Evolutionary conservation across 176 grass and related monocot genomes (phyloP).

Genomic region (Chrysopogon serrulatus): DNA sequence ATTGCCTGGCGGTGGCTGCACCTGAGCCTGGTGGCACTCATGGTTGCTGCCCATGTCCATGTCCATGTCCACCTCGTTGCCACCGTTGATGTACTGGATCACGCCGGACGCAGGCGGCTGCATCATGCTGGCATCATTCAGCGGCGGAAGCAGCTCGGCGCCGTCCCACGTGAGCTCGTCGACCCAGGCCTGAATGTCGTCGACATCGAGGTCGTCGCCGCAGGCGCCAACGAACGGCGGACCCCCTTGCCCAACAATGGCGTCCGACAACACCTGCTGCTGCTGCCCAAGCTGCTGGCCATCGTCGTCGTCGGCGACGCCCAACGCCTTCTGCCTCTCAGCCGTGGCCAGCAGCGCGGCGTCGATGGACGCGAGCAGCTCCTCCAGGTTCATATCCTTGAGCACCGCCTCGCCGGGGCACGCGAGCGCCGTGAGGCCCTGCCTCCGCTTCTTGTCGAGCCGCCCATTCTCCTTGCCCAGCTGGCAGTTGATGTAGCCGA

Average conservation of each 20-base stretch:
- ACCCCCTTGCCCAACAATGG: neutral
- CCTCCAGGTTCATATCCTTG: neutral
- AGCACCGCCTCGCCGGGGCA: neutral
- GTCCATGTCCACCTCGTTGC: neutral
- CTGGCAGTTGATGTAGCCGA: neutral
- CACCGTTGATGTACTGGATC: neutral
- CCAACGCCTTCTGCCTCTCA: neutral
- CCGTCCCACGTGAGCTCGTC: neutral
- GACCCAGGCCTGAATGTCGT: neutral
- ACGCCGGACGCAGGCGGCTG: no score
- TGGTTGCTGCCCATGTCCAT: neutral
- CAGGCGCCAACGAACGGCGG: neutral
- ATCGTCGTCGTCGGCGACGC: neutral
- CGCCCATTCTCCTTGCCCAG: neutral
- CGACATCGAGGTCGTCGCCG: neutral
- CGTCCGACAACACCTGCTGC: no score
- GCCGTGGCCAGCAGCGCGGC: neutral
- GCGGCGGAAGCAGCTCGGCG: neutral
- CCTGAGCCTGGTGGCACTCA: neutral
- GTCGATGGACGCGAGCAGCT: slow-evolving; percentile 30
- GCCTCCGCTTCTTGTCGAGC: slow-evolving; percentile 4
- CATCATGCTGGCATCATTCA: neutral
- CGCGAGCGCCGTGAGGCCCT: neutral
- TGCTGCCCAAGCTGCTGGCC: neutral
- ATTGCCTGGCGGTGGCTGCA: neutral